Base-by-base conservation (phyloP, 257 asterid genomes). In the Solanum microdontum region DNA sequence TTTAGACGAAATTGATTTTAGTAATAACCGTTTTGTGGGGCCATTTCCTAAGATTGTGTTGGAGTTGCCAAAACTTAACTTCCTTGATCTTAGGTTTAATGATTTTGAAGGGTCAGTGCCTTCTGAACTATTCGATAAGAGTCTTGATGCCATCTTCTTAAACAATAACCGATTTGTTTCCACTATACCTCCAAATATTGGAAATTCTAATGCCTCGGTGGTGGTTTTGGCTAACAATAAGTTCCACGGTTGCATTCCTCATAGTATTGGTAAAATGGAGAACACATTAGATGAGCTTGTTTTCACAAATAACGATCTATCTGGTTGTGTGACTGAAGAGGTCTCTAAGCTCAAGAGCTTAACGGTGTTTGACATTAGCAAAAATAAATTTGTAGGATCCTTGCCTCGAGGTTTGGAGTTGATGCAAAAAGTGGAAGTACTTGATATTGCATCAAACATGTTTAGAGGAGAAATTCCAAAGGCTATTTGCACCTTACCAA, bases 11-110 rank as follows among this genome's bases (percentile, higher is more conserved):
- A 66, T 97, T 24, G 99, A 97, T 84, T 58, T 94, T 83, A 97
- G 99, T 92, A 97, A 97, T 90, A 97, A 97, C 51, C 94, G 98
- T 0, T 94, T 97, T 14, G 99, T 94, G 7, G 99, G 99, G 1
- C 87, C 93, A 2, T 97, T 97, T 77, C 99, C 99, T 0, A 70
- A 90, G 30, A 94, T 89, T 19, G 94, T 97, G 36, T 34, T 95
- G 6, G 91, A 73, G 13, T 85, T 94, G 37, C 98, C 95, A 0
- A 82, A 89, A 6, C 96, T 97, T 86, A 93, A 93, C 84, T 97
- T 66, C 73, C 91, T 97, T 7, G 99, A 97, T 84, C 86, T 97
- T 15, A 84, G 99, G 92, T 97, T 86, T 93, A 97, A 97, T 21
- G 96, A 97, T 51, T 97, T 97, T 24, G 99, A 97, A 79, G 99